Percentiles rank a stretch among this genome's conserved stretches.
These are phyloP conservation scores for Zygosaccharomyces pseudorouxii DNA, from an alignment of 805 yeast species.

Conservation along the genomic window DNA sequence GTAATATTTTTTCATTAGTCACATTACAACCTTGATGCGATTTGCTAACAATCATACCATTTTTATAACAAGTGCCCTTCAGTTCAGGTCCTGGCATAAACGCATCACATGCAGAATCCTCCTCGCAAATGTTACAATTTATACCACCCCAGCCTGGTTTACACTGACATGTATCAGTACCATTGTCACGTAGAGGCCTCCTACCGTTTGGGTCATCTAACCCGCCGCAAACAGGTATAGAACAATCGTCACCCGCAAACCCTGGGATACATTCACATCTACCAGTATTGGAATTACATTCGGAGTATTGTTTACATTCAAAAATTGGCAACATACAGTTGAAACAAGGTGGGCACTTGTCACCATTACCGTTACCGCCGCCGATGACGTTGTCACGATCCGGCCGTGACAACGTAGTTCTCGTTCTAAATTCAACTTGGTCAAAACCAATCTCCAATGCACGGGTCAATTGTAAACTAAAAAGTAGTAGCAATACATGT, in stretches of 20 bases:
- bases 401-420: conserved; percentile 8
- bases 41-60: conserved; percentile 76
- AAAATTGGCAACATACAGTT: conserved; percentile 91
- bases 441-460: not conserved
- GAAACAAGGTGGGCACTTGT: conserved; percentile 84
- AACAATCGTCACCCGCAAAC: conserved; percentile 90
- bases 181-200: conserved; percentile 60
- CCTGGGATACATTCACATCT: conserved; percentile 90
- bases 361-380: conserved; percentile 21
- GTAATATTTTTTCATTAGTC: conserved; percentile 79
- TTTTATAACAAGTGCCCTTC: conserved; percentile 81
- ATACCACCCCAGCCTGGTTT: conserved; percentile 89
- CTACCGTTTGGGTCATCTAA: conserved; percentile 52
- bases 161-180: conserved; percentile 58
- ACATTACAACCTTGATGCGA: conserved; percentile 93
- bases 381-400: not conserved
- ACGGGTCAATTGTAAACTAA: not conserved
- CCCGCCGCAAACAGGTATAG: conserved; percentile 82
- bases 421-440: conserved; percentile 2
- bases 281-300: conserved; percentile 85
- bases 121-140: conserved; percentile 81
- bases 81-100: conserved; percentile 78
- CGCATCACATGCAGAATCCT: conserved; percentile 71
- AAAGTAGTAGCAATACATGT: not conserved
- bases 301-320: conserved; percentile 83